Conservation (phyloP, 345 rosid species). For the Eutrema yunnanense region DNA sequence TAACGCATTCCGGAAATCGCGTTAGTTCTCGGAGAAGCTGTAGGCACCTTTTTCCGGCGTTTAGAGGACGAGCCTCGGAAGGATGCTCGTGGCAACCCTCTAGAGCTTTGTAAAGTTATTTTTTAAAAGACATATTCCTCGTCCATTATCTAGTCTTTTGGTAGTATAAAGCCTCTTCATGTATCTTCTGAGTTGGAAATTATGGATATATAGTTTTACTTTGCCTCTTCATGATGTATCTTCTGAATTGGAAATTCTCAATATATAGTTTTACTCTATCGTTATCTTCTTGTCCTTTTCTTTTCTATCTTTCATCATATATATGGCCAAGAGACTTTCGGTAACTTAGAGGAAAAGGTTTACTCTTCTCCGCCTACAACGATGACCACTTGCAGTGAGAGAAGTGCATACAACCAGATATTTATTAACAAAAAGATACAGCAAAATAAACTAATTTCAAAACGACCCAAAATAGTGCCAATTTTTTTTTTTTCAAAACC, state of each 20-base stretch:
- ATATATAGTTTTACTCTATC: not conserved
- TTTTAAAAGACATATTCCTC: not conserved
- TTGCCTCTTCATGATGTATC: too few relatives aligned
- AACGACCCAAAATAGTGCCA: not conserved
- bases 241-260: not conserved
- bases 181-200: too few relatives aligned
- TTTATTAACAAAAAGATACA: not conserved
- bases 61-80: too few relatives aligned
- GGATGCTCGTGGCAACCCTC: too few relatives aligned
- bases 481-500: not conserved
- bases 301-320: not conserved
- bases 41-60: too few relatives aligned
- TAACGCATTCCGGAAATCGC: too few relatives aligned
- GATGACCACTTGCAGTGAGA: not conserved
- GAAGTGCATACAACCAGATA: not conserved
- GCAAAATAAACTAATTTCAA: not conserved
- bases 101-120: not conserved
- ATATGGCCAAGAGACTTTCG: not conserved
- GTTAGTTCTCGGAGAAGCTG: too few relatives aligned
- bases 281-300: not conserved
- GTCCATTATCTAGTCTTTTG: not conserved
- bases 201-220: too few relatives aligned
- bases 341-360: not conserved
- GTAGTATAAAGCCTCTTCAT: not conserved
- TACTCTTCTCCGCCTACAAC: not conserved